Evolutionary conservation across 1,284 basidiomycete genomes (phyloP).

Genomic region (Ustilago loliicola): DNA sequence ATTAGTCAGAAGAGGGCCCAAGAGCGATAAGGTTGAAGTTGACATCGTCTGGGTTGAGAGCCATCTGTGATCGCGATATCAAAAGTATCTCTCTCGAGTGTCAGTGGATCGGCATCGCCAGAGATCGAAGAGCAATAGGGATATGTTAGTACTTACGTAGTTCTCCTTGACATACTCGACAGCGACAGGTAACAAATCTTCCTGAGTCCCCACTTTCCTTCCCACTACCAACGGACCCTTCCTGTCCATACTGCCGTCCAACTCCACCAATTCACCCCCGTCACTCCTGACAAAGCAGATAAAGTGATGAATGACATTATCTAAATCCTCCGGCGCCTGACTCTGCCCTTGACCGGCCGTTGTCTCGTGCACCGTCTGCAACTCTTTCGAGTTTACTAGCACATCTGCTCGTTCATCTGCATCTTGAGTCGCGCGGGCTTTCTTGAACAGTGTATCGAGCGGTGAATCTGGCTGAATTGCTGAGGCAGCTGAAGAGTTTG

Average conservation of each 20-base stretch:
- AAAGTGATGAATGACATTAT: conserved; percentile 68
- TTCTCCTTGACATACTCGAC: conserved; percentile 60
- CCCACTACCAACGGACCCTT: conserved; percentile 62
- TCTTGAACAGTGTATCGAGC: conserved; percentile 55
- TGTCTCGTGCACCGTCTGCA: conserved; percentile 57
- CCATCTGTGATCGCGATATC: conserved; percentile 52
- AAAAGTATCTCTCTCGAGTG: neutral
- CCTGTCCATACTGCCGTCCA: conserved; percentile 62
- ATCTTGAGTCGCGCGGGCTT: conserved; percentile 41
- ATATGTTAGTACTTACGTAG: conserved; percentile 47
- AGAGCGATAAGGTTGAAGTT: conserved; percentile 69
- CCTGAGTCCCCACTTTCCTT: conserved; percentile 39
- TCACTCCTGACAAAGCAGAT: conserved; percentile 65
- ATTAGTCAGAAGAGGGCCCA: conserved; percentile 34
- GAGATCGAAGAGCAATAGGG: no score
- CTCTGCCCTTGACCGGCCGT: conserved; percentile 64
- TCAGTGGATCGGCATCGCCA: neutral
- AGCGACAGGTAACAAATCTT: conserved; percentile 49
- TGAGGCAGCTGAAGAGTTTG: conserved; percentile 58
- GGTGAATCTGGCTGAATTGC: conserved; percentile 52
- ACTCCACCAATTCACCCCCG: conserved; percentile 60
- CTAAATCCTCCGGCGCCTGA: conserved; percentile 61
- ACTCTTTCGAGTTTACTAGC: conserved; percentile 45
- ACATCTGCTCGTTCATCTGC: conserved; percentile 40
- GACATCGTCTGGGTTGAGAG: conserved; percentile 57